Evolutionary conservation across 345 rosid species (phyloP).

Genomic region (Sisymbrium irio): DNA sequence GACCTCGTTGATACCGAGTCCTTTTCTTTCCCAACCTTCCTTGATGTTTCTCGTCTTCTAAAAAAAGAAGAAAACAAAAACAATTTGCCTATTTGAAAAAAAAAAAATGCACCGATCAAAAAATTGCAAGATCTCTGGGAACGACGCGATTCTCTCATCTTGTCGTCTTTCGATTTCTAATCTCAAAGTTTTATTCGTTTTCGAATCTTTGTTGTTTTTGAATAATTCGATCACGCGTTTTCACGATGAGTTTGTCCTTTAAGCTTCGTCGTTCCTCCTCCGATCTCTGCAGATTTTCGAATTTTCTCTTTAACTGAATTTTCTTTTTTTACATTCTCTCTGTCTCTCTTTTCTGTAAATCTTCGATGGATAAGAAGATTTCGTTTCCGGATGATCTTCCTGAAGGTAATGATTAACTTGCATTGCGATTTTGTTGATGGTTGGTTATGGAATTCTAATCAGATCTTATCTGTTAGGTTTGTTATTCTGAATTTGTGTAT

Average conservation of each 20-base stretch:
- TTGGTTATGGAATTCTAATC: too few species aligned
- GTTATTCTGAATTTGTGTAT: too few species aligned
- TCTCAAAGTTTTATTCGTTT: slow-evolving; percentile 34
- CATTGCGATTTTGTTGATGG: background rate
- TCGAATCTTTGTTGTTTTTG: slow-evolving; percentile 29
- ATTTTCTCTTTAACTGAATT: slow-evolving; percentile 47
- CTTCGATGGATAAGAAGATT: slow-evolving; percentile 43
- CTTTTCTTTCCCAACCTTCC: background rate
- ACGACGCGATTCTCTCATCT: slow-evolving; percentile 17
- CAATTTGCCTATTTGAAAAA: too few species aligned
- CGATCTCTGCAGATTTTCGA: slow-evolving; percentile 59
- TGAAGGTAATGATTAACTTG: slow-evolving; percentile 31
- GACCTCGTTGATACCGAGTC: slow-evolving; percentile 8
- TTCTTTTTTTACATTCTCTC: background rate
- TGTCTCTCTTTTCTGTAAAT: background rate
- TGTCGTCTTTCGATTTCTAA: slow-evolving; percentile 29
- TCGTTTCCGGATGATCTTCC: slow-evolving; percentile 25
- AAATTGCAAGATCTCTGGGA: slow-evolving; percentile 25
- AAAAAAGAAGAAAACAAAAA: background rate
- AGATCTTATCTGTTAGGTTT: too few species aligned
- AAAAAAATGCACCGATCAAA: slow-evolving; percentile 32
- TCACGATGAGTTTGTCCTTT: slow-evolving; percentile 46
- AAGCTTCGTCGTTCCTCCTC: slow-evolving; percentile 50
- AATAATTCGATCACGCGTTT: slow-evolving; percentile 24
- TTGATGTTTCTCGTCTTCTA: slow-evolving; percentile 28